Evolutionary conservation across 139 green algal genomes (phyloP).

Genomic region (Volvox africanus): DNA sequence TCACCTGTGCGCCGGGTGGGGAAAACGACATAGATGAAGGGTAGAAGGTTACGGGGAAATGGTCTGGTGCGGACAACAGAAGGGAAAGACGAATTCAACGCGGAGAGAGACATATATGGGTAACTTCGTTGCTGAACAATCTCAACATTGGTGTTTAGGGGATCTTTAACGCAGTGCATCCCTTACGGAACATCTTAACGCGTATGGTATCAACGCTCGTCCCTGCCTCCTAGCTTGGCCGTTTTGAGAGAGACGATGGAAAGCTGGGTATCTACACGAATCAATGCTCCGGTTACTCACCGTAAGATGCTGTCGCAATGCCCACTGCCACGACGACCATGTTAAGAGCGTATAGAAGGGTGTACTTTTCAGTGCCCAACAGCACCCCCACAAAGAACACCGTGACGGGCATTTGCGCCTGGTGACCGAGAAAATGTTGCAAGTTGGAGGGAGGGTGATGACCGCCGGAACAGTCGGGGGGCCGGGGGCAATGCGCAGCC

Average conservation of each 20-base stretch:
- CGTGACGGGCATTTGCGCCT: constrained; percentile 60
- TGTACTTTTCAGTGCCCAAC: constrained; percentile 80
- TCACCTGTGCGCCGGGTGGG: constrained; percentile 49
- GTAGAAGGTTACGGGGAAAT: background rate
- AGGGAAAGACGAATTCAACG: too few relatives aligned
- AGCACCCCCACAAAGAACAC: constrained; percentile 62
- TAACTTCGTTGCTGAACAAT: too few relatives aligned
- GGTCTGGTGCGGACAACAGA: background rate
- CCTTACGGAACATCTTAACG: too few relatives aligned
- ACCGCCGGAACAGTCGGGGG: background rate
- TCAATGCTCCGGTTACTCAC: constrained; percentile 11
- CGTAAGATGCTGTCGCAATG: constrained; percentile 76
- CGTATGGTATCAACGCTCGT: too few relatives aligned
- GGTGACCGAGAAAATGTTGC: background rate
- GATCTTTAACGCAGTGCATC: too few relatives aligned
- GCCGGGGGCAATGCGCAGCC: background rate
- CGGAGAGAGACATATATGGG: too few relatives aligned
- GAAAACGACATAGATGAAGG: background rate
- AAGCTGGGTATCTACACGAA: too few relatives aligned
- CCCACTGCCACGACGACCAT: constrained; percentile 86
- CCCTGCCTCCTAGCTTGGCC: too few relatives aligned
- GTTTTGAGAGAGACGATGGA: too few relatives aligned
- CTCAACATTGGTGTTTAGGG: too few relatives aligned
- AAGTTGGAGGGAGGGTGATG: background rate
- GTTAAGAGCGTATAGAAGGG: constrained; percentile 64